Evolutionary conservation across 305 asterid genomes (phyloP).

Genomic region (Fraxinus sp.): DNA sequence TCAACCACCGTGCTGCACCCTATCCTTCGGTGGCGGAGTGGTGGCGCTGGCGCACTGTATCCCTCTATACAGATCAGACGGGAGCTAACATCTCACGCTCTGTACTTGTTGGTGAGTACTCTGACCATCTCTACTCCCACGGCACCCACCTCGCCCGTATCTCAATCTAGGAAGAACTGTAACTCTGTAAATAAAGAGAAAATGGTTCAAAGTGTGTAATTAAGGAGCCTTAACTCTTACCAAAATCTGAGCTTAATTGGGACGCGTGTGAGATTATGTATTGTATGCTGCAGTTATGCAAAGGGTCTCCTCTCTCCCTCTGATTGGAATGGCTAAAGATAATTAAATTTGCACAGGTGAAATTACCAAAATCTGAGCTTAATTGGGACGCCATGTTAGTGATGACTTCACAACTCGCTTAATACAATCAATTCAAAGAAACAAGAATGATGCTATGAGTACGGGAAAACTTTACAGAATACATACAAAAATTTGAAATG

Average conservation of each 20-base stretch:
- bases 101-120: conserved; percentile 63
- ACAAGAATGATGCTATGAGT: conserved; percentile 3
- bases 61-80: conserved; percentile 78
- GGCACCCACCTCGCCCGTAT: conserved; percentile 63
- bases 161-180: conserved; percentile 46
- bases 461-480: too few relatives aligned
- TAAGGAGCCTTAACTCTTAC: conserved; percentile 6
- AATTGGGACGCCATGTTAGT: conserved; percentile 62
- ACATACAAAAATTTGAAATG: too few relatives aligned
- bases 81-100: conserved; percentile 68
- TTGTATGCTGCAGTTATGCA: conserved; percentile 23
- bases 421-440: conserved; percentile 81
- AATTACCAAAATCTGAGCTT: neutral
- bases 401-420: conserved; percentile 83
- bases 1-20: conserved; percentile 32
- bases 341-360: conserved; percentile 11
- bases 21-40: conserved; percentile 76
- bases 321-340: neutral
- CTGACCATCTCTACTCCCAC: conserved; percentile 57
- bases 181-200: neutral
- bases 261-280: conserved; percentile 35
- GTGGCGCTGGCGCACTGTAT: conserved; percentile 80
- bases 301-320: neutral
- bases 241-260: conserved; percentile 7
- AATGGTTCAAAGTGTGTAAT: conserved; percentile 6